Evolutionary conservation across 371 early-diverging fungal species (phyloP).

Genomic region (Sporodiniella umbellata): DNA sequence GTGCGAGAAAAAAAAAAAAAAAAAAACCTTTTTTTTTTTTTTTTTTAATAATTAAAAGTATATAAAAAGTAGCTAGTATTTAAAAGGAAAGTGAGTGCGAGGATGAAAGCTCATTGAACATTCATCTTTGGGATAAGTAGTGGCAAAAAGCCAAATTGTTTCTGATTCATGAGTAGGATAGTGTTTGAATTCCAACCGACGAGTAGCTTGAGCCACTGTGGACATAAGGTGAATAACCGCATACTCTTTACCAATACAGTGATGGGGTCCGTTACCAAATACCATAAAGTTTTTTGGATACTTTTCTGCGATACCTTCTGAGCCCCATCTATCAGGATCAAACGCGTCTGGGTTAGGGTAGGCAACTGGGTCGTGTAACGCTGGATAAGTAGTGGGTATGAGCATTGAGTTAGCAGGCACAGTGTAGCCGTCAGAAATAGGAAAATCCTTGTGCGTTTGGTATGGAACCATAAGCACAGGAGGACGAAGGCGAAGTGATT

Average conservation of each 20-base stretch:
- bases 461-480: slow-evolving; percentile 25
- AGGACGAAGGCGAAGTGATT: slow-evolving; percentile 18
- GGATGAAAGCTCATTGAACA: slow-evolving; percentile 18
- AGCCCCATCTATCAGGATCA: slow-evolving; percentile 42
- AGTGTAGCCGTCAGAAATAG: slow-evolving; percentile 10
- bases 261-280: slow-evolving; percentile 43
- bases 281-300: slow-evolving; percentile 44
- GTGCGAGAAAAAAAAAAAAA: too few relatives aligned
- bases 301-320: slow-evolving; percentile 31
- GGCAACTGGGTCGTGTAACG: slow-evolving; percentile 37
- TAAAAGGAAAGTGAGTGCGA: background rate
- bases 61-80: background rate
- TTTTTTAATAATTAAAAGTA: background rate
- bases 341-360: slow-evolving; percentile 41
- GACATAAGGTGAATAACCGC: slow-evolving; percentile 42
- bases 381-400: slow-evolving; percentile 44
- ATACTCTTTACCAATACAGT: slow-evolving; percentile 44
- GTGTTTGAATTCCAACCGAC: slow-evolving; percentile 36
- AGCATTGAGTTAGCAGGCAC: slow-evolving; percentile 27
- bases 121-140: slow-evolving; percentile 20
- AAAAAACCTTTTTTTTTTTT: background rate
- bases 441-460: slow-evolving; percentile 12
- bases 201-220: slow-evolving; percentile 37
- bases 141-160: slow-evolving; percentile 16
- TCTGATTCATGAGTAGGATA: slow-evolving; percentile 24